Evolutionary conservation across 805 yeast species (phyloP).

Genomic region (Yarrowia sp.): DNA sequence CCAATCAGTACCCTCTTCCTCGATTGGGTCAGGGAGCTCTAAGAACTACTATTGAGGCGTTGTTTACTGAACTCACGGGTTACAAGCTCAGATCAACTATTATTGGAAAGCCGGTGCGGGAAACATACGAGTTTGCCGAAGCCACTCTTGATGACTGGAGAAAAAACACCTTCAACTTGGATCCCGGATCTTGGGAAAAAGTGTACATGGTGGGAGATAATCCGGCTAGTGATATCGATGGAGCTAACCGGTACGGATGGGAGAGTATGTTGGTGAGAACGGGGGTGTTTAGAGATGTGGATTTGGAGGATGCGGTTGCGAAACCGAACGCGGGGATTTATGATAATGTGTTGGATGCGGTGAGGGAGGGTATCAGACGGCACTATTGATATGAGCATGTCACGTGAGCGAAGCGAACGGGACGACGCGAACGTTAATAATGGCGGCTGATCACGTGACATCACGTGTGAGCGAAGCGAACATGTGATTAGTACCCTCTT

Average conservation of each 20-base stretch:
- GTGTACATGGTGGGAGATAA: slow-evolving; percentile 97
- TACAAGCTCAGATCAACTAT: slow-evolving; percentile 55
- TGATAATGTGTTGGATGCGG: slow-evolving; percentile 54
- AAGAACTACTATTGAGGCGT: slow-evolving; percentile 57
- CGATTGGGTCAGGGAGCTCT: slow-evolving; percentile 93
- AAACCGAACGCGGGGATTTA: slow-evolving; percentile 49
- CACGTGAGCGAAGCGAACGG: background rate
- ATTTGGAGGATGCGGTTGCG: slow-evolving; percentile 40
- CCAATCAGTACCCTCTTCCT: slow-evolving; percentile 72
- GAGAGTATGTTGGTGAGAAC: slow-evolving; percentile 77
- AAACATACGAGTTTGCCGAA: slow-evolving; percentile 83
- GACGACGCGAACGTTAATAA: background rate
- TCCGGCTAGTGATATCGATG: slow-evolving; percentile 87
- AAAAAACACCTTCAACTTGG: background rate
- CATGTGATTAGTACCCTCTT: too few species aligned
- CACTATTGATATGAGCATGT: background rate
- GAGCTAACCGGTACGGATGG: slow-evolving; percentile 90
- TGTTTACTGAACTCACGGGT: slow-evolving; percentile 56
- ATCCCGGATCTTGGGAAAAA: slow-evolving; percentile 40
- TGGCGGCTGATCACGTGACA: too few species aligned
- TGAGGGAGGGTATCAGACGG: slow-evolving; percentile 35
- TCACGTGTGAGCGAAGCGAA: too few species aligned
- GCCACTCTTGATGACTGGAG: slow-evolving; percentile 55
- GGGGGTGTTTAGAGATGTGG: slow-evolving; percentile 75
- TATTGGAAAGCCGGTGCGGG: slow-evolving; percentile 76